Base-by-base conservation (phyloP, 768 basidiomycete genomes). In the Podaxis carcinomalis region DNA sequence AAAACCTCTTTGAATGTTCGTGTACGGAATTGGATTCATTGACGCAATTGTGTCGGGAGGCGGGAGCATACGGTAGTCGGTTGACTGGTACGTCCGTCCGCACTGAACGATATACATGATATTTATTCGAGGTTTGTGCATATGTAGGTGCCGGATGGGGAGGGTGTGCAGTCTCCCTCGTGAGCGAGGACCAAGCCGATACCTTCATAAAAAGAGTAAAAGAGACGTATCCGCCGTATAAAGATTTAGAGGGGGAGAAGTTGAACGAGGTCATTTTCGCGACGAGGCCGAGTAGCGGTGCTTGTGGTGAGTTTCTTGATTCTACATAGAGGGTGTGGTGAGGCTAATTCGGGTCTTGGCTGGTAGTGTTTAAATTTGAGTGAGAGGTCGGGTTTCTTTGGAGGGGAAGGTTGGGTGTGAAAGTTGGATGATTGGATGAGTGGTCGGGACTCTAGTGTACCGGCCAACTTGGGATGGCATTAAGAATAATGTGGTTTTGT, bases 141-240 rank as follows among this genome's bases (percentile, higher is more conserved):
- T 10, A 19, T 19, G 3, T 62, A 90, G 90, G 91, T 28, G 93
- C 93, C 0, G 93, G 92, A 3, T 96, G 93, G 93, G 94, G 94
- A 39, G 93, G 93, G 4, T 94, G 92, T 68, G 90, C 89, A 0
- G 88, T 95, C 21, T 92, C 90, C 5, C 80, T 95, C 19, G 87
- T 95, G 14, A 80, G 83, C 5, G 87, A 89, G 67, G 72, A 75
- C n/a, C 67, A 82, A 47, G 89, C 90, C 2, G 78, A 81, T 0
- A 62, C 67, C 6, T 95, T 95, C 70, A 87, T 93, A 50, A 68
- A 74, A 63, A 77, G 78, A 64, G 74, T 95, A 16, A 82, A 77
- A 68, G 74, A 74, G n/a, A 74, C 72, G 3, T 95, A 93, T 69
- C 72, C 69, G 16, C 83, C 87, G n/a, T 93, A 90, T 71, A 74